These are phyloP conservation scores for Hura crepitans DNA, from an alignment of 441 rosid species.

Conservation along the genomic window DNA sequence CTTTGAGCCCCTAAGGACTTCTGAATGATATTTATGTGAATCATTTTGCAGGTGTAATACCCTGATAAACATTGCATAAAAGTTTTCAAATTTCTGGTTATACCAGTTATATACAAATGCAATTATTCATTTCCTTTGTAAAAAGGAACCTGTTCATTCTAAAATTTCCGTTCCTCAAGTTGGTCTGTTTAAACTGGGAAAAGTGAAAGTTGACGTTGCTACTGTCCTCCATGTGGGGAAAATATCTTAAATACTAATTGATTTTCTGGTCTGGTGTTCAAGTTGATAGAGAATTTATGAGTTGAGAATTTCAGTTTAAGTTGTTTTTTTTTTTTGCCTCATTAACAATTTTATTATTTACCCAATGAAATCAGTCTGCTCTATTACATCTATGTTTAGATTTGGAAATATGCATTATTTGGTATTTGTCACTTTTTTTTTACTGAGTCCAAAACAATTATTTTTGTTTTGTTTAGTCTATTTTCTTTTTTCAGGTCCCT, in stretches of 20 bases:
- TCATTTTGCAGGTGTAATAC: neutral
- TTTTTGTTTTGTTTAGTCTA: too few species aligned
- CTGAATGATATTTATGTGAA: neutral
- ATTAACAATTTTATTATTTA: neutral
- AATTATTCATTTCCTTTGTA: constrained; percentile 4
- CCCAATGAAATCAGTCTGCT: neutral
- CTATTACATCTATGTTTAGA: neutral
- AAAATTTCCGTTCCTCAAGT: neutral
- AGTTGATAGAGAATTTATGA: neutral
- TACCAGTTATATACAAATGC: neutral
- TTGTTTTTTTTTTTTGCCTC: neutral
- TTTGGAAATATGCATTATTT: too few species aligned
- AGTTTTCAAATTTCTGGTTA: neutral
- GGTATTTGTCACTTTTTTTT: too few species aligned
- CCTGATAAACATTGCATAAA: neutral
- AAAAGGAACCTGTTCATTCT: neutral
- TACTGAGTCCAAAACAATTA: too few species aligned
- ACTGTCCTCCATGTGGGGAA: neutral
- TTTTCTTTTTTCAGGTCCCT: too few species aligned
- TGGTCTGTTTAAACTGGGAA: neutral
- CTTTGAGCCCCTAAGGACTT: neutral
- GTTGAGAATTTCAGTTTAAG: constrained; percentile 7
- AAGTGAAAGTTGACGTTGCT: neutral
- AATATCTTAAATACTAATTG: neutral
- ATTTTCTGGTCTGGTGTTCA: constrained; percentile 1